Conservation (phyloP, 164 flowering plant species). For the Saururus chinensis region DNA sequence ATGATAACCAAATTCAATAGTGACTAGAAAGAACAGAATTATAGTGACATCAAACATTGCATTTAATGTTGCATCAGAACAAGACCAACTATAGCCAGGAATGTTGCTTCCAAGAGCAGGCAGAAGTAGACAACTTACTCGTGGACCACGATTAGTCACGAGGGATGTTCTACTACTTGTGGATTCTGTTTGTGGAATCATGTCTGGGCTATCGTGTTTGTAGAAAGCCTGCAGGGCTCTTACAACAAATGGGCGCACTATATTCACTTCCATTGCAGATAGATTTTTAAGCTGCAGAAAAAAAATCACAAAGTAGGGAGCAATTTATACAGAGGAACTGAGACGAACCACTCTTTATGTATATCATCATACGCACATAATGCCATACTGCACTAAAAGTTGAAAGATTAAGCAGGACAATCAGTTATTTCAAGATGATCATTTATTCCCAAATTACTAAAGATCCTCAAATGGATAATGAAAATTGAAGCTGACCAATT, state of each 20-base stretch:
- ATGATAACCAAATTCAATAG: too few relatives aligned
- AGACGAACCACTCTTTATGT: too few relatives aligned
- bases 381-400: too few relatives aligned
- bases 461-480: too few relatives aligned
- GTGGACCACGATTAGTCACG: constrained; percentile 36
- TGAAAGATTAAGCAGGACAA: too few relatives aligned
- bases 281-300: constrained; percentile 54
- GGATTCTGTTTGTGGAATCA: constrained; percentile 42
- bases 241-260: constrained; percentile 73
- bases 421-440: too few relatives aligned
- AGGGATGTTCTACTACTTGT: constrained; percentile 23
- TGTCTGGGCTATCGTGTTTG: constrained; percentile 70
- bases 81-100: neutral
- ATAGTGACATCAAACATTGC: too few relatives aligned
- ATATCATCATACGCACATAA: too few relatives aligned
- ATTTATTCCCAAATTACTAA: too few relatives aligned
- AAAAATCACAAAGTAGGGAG: neutral
- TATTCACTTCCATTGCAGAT: constrained; percentile 92
- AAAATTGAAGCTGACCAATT: too few relatives aligned
- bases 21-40: too few relatives aligned
- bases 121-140: constrained; percentile 28
- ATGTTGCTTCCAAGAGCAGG: neutral
- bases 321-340: neutral
- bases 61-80: neutral
- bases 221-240: constrained; percentile 72